phyloP scores from a whole-genome alignment of 768 basidiomycete species.

The Pisolithus microcarpus region DNA sequence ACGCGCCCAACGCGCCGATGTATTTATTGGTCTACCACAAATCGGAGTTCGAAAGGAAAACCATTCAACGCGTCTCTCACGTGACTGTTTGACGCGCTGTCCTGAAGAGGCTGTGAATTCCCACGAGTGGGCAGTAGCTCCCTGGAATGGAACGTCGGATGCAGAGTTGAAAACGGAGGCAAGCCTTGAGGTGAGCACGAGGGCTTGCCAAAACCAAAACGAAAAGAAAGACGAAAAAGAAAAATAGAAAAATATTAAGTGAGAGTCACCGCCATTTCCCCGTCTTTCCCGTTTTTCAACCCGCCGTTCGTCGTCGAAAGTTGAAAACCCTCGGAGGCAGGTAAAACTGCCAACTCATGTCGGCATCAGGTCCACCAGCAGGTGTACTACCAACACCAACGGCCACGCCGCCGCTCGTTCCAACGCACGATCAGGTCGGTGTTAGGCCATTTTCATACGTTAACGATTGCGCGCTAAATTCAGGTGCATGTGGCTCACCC shows the following conservation, averaged over 20 bases:
- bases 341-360: conserved; percentile 27
- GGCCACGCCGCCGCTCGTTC: conserved; percentile 39
- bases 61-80: conserved; percentile 29
- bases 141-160: too few relatives aligned
- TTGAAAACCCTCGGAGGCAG: conserved; percentile 12
- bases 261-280: neutral
- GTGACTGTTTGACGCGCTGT: conserved; percentile 24
- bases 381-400: conserved; percentile 27
- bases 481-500: conserved; percentile 8
- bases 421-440: conserved; percentile 67
- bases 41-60: conserved; percentile 24
- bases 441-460: conserved; percentile 39
- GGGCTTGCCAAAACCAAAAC: conserved; percentile 1
- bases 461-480: conserved; percentile 7
- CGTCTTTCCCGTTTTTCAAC: conserved; percentile 2
- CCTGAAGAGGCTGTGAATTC: neutral
- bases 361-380: conserved; percentile 28
- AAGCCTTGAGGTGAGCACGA: conserved; percentile 29
- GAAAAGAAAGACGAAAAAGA: too few relatives aligned
- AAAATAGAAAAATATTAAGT: too few relatives aligned
- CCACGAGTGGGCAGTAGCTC: conserved; percentile 2
- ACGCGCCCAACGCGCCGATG: conserved; percentile 17
- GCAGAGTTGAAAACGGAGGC: conserved; percentile 5
- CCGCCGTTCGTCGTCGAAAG: conserved; percentile 2
- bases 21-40: conserved; percentile 23